Evolutionary conservation across 306 rosid genomes (phyloP).

Genomic region (Pyrus bretschneideri): DNA sequence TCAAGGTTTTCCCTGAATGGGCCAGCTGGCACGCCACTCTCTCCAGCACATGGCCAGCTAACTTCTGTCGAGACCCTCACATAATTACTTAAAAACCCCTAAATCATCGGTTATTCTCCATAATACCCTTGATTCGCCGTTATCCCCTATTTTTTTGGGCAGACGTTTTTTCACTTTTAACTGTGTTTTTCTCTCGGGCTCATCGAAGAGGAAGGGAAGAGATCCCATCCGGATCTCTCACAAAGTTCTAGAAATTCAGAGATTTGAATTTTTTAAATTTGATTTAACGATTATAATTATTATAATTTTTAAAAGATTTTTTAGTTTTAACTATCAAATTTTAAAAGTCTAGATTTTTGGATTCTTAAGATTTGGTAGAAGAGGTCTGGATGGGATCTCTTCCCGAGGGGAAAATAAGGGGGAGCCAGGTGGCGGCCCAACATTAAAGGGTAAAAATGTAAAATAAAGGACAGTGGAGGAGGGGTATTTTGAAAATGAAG

Average conservation of each 20-base stretch:
- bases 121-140: background rate
- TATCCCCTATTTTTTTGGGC: background rate
- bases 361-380: fast-evolving
- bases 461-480: background rate
- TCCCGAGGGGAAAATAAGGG: too few species aligned
- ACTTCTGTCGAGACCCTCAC: background rate
- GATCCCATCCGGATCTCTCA: too few species aligned
- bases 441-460: background rate
- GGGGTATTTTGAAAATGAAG: slow-evolving; percentile 6
- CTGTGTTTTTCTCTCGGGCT: background rate
- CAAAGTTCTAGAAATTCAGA: fast-evolving
- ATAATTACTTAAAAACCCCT: background rate
- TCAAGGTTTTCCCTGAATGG: background rate
- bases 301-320: fast-evolving
- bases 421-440: background rate
- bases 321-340: fast-evolving
- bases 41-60: background rate
- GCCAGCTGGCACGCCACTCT: background rate
- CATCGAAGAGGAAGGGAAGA: background rate
- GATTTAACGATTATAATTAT: fast-evolving
- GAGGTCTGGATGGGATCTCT: too few species aligned
- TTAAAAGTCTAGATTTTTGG: fast-evolving
- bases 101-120: background rate
- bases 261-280: fast-evolving
- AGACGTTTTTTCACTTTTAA: background rate